Base-by-base conservation (phyloP, 768 basidiomycete genomes). In the Mycena floridula region DNA sequence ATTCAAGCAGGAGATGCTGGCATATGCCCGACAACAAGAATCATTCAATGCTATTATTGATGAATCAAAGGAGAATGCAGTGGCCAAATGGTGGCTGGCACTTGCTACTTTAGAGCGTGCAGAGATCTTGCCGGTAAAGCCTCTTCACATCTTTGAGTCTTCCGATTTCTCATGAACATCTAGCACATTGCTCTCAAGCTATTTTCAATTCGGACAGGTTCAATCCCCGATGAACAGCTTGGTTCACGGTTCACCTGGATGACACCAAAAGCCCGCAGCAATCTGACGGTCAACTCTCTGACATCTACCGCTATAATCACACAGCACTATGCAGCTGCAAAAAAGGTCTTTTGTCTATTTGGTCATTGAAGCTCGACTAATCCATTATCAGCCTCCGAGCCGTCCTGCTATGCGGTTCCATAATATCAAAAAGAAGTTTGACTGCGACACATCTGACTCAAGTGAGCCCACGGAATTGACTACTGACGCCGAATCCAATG, bases 181-280 rank as follows among this genome's bases (percentile, higher is more conserved):
- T n/a, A 59, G 54, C 40, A 44, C 30, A 46, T 57, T 15, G 56
- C 54, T 37, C 44, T 58, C n/a, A 57, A 56, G 43, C 48, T 63
- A n/a, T 60, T 57, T 42, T 45, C 58, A 0, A 52, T 61, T 25
- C 44, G 54, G 11, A 59, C 54, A n/a, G 63, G 62, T 44, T 65
- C 60, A 0, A 65, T 65, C 61, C 46, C 59, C 5, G 62, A 63
- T 37, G 63, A 65, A 44, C 50, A 56, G 15, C 62, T 62, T 9
- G 59, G 54, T 12, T 62, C 58, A 20, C 45, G 46, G 1, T 51
- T 60, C 27, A 60, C 57, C 5, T 57, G 54, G 56, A 49, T 54
- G 21, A 71, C 50, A 18, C 13, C 37, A 11, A 18, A 11, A 9
- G 37, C 9, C 13, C 37, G 13, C 12, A 38, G 37, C 9, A 13